Percentiles rank a stretch among this genome's conserved stretches.
phyloP scores from a whole-genome alignment of 495 filamentous ascomycete genomes.

The Penicillium longicatenatum region DNA sequence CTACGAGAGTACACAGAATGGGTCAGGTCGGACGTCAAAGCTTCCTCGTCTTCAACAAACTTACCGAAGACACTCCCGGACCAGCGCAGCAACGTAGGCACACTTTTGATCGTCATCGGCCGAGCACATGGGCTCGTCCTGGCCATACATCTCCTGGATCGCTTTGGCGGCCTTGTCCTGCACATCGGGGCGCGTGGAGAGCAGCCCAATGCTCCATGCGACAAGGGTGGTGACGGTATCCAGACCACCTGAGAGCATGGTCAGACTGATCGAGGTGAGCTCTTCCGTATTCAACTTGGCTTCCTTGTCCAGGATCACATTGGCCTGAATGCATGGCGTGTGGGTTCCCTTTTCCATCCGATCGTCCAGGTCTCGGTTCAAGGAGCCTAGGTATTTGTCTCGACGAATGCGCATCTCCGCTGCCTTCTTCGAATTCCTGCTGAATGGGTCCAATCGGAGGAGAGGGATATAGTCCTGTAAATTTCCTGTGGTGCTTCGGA shows the following conservation, averaged over 20 bases:
- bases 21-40: not conserved
- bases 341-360: conserved; percentile 61
- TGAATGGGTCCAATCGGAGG: conserved; percentile 59
- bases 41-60: conserved; percentile 6
- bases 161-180: conserved; percentile 59
- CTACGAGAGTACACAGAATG: conserved; percentile 16
- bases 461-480: conserved; percentile 66
- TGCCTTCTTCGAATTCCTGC: conserved; percentile 49
- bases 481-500: conserved; percentile 62
- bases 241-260: conserved; percentile 62
- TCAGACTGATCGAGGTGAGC: conserved; percentile 62
- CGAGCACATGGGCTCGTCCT: conserved; percentile 57
- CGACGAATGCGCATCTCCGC: conserved; percentile 59
- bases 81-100: conserved; percentile 58
- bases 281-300: conserved; percentile 59
- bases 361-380: conserved; percentile 56
- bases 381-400: conserved; percentile 56
- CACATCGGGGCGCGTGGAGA: conserved; percentile 60
- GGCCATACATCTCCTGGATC: conserved; percentile 55
- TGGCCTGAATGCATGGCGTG: conserved; percentile 65
- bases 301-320: conserved; percentile 63
- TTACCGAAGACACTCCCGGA: conserved; percentile 58
- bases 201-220: conserved; percentile 61
- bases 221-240: conserved; percentile 65
- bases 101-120: conserved; percentile 63